A percentile compares a stretch with the other conserved stretches of the same genome.
phyloP scores from a whole-genome alignment of 148 eudicot species.

The Heliosperma pusillum region DNA sequence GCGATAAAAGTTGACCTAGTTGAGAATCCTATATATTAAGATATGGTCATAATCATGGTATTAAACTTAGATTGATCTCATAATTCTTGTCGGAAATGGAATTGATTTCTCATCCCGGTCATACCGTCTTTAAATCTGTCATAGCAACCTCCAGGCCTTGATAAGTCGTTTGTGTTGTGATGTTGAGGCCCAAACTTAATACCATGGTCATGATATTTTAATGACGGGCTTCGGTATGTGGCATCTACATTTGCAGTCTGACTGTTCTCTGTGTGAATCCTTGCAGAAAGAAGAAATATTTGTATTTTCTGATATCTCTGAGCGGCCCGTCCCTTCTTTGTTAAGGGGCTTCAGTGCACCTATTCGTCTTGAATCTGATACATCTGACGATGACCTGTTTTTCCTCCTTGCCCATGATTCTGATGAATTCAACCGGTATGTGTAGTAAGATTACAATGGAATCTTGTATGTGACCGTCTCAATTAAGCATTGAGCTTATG shows the following conservation, averaged over 20 bases:
- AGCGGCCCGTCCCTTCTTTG: slow-evolving; percentile 79
- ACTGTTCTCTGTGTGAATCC: slow-evolving; percentile 14
- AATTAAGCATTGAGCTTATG: too few species aligned
- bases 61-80: too few species aligned
- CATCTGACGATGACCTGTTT: slow-evolving; percentile 67
- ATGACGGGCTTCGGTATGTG: background rate
- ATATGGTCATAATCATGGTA: too few species aligned
- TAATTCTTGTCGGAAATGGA: too few species aligned
- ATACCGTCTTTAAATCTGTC: too few species aligned
- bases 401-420: slow-evolving; percentile 98
- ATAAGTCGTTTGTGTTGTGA: too few species aligned
- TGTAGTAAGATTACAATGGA: background rate
- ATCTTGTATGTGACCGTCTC: background rate
- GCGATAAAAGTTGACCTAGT: background rate
- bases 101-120: too few species aligned
- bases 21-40: background rate
- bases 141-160: too few species aligned
- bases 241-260: background rate
- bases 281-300: slow-evolving; percentile 90
- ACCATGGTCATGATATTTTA: background rate
- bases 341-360: slow-evolving; percentile 94
- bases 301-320: slow-evolving; percentile 68
- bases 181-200: too few species aligned
- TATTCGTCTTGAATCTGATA: slow-evolving; percentile 82
- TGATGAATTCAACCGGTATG: slow-evolving; percentile 93